Evolutionary conservation across 805 yeast genomes (phyloP), one percentile per base, ranked within the genome.

Genomic region (Saturnispora kantuleensis): DNA sequence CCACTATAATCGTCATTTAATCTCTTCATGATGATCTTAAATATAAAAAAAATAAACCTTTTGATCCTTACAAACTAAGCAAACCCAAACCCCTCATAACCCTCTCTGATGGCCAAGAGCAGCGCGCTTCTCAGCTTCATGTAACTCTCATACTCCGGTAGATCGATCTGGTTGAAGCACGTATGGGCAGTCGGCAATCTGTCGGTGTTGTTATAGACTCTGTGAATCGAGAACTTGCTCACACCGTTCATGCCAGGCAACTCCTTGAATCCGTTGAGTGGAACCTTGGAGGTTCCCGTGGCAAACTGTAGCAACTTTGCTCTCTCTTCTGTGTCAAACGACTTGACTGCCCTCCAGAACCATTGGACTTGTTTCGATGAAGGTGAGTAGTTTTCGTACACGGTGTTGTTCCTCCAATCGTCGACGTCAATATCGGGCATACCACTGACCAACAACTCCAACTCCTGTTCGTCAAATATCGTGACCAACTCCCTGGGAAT

Each of bases 301-400:
- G 94, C 90, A 69, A 93, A 93, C 60, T 93, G 99, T 47, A 93
- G 67, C 51, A 93, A 66, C 58, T 88, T 89, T 8, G 98, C 99
- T 40, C 95, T 73, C 59, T 93, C 97, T 60, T 93, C 98, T 13
- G 75, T 76, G 56, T 87, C 96, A 65, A 93, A 93, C 1, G 97
- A 85, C 55, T 87, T 77, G 11, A 93, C 96, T 1, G 97, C 96
- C 58, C 97, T 73, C 99, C 99, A 93, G 66, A 93, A 93, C 85
- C 97, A 90, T 57, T 83, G 88, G 46, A 93, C 81, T 58, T 89
- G 97, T 29, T 85, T 79, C 2, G 95, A 84, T 2, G 84, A 73
- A 1, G 89, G 73, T 0, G 87, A 75, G 60, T 90, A 93, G 58
- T 88, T 90, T 39, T 76, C 81, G 63, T 93, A 83, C 1, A 67